A percentile compares a stretch with the other conserved stretches of the same genome.
Conservation (phyloP, 352 stramenopile species). For the Globisporangium canariense region DNA sequence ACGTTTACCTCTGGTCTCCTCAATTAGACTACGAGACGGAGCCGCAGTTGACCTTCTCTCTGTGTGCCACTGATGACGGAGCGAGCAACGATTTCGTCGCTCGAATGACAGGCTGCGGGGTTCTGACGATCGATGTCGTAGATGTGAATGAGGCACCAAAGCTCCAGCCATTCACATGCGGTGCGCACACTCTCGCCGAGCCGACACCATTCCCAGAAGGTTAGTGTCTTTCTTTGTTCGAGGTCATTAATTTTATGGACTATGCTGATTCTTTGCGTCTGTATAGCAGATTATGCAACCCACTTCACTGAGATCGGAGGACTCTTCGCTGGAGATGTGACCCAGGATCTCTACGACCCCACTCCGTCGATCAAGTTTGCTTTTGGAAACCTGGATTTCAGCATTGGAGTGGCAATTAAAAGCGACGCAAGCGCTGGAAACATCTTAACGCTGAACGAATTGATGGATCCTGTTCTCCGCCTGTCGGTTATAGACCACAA, state of each 20-base stretch:
- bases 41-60: constrained; percentile 23
- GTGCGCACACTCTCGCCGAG: background rate
- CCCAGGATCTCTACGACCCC: constrained; percentile 2
- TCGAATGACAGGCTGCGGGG: constrained; percentile 45
- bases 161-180: constrained; percentile 14
- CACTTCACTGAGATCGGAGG: constrained; percentile 6
- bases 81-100: constrained; percentile 37
- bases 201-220: constrained; percentile 7
- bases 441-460: constrained; percentile 4
- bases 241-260: background rate
- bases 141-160: constrained; percentile 43
- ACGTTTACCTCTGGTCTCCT: constrained; percentile 29
- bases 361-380: constrained; percentile 22
- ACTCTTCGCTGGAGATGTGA: constrained; percentile 3
- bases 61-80: constrained; percentile 55
- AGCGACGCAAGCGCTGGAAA: background rate
- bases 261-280: background rate
- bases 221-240: background rate
- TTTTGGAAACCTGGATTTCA: constrained; percentile 51
- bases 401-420: constrained; percentile 26
- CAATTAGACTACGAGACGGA: constrained; percentile 38
- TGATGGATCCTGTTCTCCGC: background rate
- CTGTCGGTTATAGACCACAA: constrained; percentile 5
- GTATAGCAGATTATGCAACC: background rate
- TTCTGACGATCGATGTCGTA: constrained; percentile 28